phyloP scores from a whole-genome alignment of 169 alveolate genomes.

The Eimeria necatrix region DNA sequence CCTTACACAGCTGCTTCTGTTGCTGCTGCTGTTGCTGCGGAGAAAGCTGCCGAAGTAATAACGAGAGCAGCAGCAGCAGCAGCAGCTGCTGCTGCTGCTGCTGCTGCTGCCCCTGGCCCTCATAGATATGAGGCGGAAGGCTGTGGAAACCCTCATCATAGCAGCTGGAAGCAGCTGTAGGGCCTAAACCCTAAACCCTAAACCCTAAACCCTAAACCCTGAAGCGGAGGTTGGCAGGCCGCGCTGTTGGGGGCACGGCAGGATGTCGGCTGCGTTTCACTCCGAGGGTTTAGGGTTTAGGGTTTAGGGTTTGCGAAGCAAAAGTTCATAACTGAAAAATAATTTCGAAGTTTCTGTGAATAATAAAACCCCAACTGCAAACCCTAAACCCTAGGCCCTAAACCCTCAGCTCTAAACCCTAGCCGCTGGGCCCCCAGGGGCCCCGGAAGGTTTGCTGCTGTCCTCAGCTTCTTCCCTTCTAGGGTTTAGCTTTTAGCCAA shows the following conservation, averaged over 20 bases:
- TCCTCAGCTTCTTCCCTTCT: background rate
- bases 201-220: conserved; percentile 31
- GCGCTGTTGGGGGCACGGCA: background rate
- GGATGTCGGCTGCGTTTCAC: conserved; percentile 3
- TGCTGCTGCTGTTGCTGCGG: background rate
- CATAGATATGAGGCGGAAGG: background rate
- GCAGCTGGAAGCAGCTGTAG: too few species aligned
- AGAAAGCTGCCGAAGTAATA: background rate
- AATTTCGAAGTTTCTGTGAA: background rate
- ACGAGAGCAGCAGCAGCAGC: background rate
- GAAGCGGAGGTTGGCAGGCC: background rate
- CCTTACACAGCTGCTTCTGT: background rate
- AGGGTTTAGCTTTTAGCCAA: background rate
- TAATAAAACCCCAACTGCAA: too few species aligned
- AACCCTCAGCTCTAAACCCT: background rate
- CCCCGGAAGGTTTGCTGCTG: background rate
- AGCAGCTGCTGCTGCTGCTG: background rate
- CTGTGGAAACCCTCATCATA: too few species aligned
- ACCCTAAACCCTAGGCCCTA: background rate
- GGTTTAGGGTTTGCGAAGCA: background rate
- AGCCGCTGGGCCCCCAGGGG: background rate
- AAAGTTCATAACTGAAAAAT: background rate
- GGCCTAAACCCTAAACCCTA: background rate
- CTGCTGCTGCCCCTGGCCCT: conserved; percentile 27
- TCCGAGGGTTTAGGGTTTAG: conserved; percentile 34